Base-by-base conservation (phyloP, 1,284 basidiomycete species). In the Dichomitus squalens region DNA sequence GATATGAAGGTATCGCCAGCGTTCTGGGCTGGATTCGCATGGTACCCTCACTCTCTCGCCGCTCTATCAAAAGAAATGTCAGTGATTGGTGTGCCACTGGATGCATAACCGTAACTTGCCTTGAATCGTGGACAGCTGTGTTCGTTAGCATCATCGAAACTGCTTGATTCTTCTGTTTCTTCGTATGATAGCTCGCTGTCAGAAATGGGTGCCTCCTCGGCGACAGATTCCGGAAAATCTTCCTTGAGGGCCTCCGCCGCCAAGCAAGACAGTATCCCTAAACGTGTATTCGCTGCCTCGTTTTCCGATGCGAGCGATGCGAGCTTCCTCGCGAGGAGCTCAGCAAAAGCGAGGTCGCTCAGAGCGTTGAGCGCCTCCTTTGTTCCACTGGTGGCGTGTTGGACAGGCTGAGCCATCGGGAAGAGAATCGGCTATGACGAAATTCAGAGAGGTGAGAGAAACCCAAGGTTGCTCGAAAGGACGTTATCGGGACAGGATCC, bases 1-100 rank as follows among this genome's bases (percentile, higher is more conserved):
- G 35, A 57, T 52, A 12, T 38, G 40, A 11, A 52, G 46, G 18
- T 47, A 44, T 16, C 40, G 49, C 50, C 50, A 57, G 2, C 23
- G 12, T 2, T 41, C 40, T 11, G 29, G 40, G n/a, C 25, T 23
- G 4, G 33, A 18, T 34, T 34, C 34, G 7, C 25, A 29, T 12
- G 31, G 25, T 20, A 57, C 50, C 11, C 38, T 36, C 16, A 57
- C 55, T 12, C 43, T 29, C 20, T 57, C 55, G 20, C 55, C 55
- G 7, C 50, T 48, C 55, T 52, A 31, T 5, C 21, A 34, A 9
- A 23, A 20, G 4, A 27, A 12, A 11, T 14, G 29, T 47, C 44
- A 47, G 44, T 21, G 5, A 31, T 11, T 33, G 6, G 27, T 33
- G n/a, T 2, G 2, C 31, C 25, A 9, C 9, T 14, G 4, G n/a